phyloP scores from a whole-genome alignment of 371 early-diverging fungal genomes.

The Amoeboradix gromovi region DNA sequence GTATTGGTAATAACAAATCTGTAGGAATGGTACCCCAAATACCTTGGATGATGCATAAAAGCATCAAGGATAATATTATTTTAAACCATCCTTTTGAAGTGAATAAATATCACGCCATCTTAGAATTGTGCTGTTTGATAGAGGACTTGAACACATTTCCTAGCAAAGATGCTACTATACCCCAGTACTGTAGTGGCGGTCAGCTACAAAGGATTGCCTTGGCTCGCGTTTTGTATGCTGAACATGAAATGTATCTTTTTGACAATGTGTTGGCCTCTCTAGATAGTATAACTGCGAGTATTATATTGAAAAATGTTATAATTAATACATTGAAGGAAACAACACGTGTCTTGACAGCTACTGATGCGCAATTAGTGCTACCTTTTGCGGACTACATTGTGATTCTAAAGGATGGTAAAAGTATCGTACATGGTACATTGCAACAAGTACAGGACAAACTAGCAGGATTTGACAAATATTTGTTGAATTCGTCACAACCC shows the following conservation, averaged over 20 bases:
- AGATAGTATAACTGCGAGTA: not conserved
- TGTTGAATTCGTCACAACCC: not conserved
- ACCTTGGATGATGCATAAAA: slow-evolving; percentile 1
- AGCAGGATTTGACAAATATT: not conserved
- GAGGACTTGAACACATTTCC: slow-evolving; percentile 1
- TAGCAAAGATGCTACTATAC: slow-evolving; percentile 6
- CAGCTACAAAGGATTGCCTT: not conserved
- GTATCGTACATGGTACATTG: not conserved
- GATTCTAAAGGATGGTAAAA: slow-evolving; percentile 23
- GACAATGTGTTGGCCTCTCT: not conserved
- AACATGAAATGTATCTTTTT: not conserved
- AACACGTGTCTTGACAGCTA: not conserved
- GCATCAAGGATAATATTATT: slow-evolving; percentile 4
- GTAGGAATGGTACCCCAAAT: not conserved
- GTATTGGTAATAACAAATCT: not conserved
- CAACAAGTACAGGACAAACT: not conserved
- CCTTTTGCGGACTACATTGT: slow-evolving; percentile 26
- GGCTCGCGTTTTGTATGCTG: not conserved
- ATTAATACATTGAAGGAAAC: not conserved
- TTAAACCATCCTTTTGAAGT: not conserved
- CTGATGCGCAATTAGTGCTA: slow-evolving; percentile 4
- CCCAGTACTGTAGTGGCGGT: slow-evolving; percentile 26
- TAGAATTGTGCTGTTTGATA: not conserved
- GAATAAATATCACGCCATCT: not conserved
- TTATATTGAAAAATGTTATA: not conserved